Evolutionary conservation across 2,329 filamentous ascomycete genomes (phyloP), one percentile per base, ranked within the genome.

Genomic region (Diaporthe nobilis): DNA sequence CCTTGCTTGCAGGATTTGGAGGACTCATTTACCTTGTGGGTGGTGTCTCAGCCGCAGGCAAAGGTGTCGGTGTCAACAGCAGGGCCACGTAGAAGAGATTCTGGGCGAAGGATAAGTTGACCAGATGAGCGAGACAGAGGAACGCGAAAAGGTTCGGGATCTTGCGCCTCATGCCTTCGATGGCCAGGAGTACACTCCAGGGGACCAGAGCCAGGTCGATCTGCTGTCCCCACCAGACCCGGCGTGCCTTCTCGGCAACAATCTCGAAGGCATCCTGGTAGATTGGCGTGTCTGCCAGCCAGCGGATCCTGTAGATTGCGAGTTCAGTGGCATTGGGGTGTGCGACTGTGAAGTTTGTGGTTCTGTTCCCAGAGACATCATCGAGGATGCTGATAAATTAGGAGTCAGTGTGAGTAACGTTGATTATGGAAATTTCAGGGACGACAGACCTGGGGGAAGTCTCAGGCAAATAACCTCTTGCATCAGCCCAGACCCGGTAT

Each of bases 221-320:
- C 82, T 93, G 91, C 77, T 90, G 90, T 9, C 88, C 90, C 89
- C 91, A 93, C 87, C 91, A 91, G 80, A 91, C 88, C 22, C 90
- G 87, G 67, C 88, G 87, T 4, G 87, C 85, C 68, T 87, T 89
- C 79, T 89, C 88, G 9, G 89, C 85, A 6, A 91, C 84, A 34
- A 91, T 89, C 76, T 90, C 87, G 75, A 91, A 85, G 15, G 87
- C 86, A 80, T 91, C 88, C 12, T 82, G 82, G 77, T 89, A 86
- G 31, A 92, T 80, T 34, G 89, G 85, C 3, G 87, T 87, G 49
- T 91, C 88, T 61, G 84, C 86, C 75, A 90, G 80, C 90, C 90
- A 92, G 37, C 86, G 85, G 15, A 85, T 85, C 60, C 90, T 79
- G 61, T 87, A 80, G 76, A 85, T 39, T 20, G 72, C 39, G 2